Evolutionary conservation across 148 eudicot genomes (phyloP), one percentile per base, ranked within the genome.

Genomic region (Heliamphora exappendiculata): DNA sequence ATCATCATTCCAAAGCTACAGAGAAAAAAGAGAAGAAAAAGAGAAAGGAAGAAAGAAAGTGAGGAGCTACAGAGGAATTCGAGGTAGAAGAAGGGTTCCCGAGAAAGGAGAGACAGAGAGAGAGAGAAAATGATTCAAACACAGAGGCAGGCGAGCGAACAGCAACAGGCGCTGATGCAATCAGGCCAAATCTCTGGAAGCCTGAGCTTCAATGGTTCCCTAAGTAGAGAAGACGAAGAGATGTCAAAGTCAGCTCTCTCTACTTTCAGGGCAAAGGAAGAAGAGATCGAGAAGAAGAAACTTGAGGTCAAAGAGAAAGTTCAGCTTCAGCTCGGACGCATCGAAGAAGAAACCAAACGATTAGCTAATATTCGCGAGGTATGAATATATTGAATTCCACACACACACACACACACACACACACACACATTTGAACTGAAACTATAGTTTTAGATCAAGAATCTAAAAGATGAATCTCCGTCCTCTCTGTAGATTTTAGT

Each of bases 241-340:
- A 84, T 84, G 84, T 74, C 83, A 12, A 78, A 66, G 66, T 88
- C 93, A 24, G 93, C 91, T 24, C 86, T 90, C 7, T 81, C 87
- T 1, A 88, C 85, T 57, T 90, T 90, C 69, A 86, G 75, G 75
- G 93, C 91, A 8, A 90, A 94, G 60, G 98, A 94, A 29, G 98
- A 94, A 64, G 98, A 94, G 83, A 92, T 94, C 82, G 96, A 94
- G 87, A 90, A 78, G 88, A 92, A 81, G 89, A 94, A 94, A 74
- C 72, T 90, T 76, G 97, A 92, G 75, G 97, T 94, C 19, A 78
- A 85, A 41, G 98, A 92, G 79, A 82, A 86, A 16, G 98, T 94
- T 75, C 96, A 88, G 60, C 85, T 89, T 53, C 98, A 92, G 81
- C 81, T 94, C 19, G 92, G 93, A 2, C 88, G 97, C 4, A 90